Evolutionary conservation across 2,329 filamentous ascomycete species (phyloP).

Genomic region (Trichoderma sp.): DNA sequence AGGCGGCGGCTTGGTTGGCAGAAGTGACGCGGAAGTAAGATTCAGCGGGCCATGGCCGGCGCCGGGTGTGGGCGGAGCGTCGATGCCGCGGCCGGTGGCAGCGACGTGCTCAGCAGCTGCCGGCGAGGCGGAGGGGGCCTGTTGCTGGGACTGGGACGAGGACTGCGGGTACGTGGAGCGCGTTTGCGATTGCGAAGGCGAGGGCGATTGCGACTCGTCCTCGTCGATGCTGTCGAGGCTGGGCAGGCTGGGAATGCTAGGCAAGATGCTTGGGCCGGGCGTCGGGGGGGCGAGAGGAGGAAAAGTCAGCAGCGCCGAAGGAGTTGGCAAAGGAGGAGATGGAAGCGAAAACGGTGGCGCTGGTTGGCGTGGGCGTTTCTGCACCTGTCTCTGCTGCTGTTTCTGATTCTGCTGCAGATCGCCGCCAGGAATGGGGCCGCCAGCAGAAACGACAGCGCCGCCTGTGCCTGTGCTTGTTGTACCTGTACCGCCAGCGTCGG

Average conservation of each 20-base stretch:
- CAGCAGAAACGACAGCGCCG: not conserved
- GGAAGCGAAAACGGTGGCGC: constrained; percentile 17
- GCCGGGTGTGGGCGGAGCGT: constrained; percentile 7
- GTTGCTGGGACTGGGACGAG: not conserved
- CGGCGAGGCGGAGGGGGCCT: not conserved
- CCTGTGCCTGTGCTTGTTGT: not conserved
- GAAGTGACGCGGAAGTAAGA: not conserved
- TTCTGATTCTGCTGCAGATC: constrained; percentile 11
- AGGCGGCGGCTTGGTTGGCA: not conserved
- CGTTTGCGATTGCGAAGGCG: not conserved
- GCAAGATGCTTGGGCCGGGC: not conserved
- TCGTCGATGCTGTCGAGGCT: constrained; percentile 22
- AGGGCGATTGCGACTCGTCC: constrained; percentile 11
- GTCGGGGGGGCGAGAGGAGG: not conserved
- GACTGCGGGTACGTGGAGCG: not conserved
- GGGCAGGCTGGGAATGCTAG: not conserved
- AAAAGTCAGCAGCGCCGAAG: not conserved
- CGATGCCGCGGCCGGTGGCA: not conserved
- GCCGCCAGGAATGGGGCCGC: constrained; percentile 2
- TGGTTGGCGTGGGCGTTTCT: constrained; percentile 8
- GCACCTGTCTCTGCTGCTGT: constrained; percentile 11
- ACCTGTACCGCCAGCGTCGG: not conserved
- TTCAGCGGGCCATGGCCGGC: constrained; percentile 11
- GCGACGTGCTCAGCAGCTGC: not conserved
- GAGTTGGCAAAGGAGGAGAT: constrained; percentile 5